Percentiles rank a stretch among this genome's conserved stretches.
phyloP scores from a whole-genome alignment of 2,329 filamentous ascomycete genomes.

The Ceratocystis cubensis region DNA sequence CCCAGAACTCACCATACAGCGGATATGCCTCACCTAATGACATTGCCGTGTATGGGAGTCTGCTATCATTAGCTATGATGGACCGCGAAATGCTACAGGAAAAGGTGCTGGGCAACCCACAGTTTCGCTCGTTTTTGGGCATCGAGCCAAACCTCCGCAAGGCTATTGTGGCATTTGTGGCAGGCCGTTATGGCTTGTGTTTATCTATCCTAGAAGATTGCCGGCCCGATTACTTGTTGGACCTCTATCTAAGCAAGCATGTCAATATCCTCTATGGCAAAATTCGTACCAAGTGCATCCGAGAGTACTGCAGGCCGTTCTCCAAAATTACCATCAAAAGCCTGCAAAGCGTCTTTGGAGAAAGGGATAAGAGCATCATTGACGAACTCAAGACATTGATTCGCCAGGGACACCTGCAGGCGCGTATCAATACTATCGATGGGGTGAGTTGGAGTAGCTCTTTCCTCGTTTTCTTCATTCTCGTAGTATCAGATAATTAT shows the following conservation, averaged over 20 bases:
- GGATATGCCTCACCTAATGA: conserved; percentile 73
- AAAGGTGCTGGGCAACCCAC: conserved; percentile 63
- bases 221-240: conserved; percentile 75
- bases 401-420: conserved; percentile 54
- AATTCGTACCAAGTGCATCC: conserved; percentile 82
- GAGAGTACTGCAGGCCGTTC: conserved; percentile 85
- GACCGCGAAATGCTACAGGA: conserved; percentile 60
- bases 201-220: conserved; percentile 71
- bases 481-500: neutral
- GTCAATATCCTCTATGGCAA: conserved; percentile 55
- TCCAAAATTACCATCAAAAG: conserved; percentile 71
- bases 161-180: conserved; percentile 78
- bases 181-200: conserved; percentile 77
- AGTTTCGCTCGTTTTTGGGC: conserved; percentile 80
- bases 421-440: conserved; percentile 74
- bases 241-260: conserved; percentile 70
- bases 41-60: conserved; percentile 78
- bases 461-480: no score
- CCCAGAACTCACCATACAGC: conserved; percentile 45
- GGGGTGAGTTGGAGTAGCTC: conserved; percentile 35
- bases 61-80: conserved; percentile 86
- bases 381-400: conserved; percentile 72
- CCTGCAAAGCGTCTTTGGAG: conserved; percentile 64
- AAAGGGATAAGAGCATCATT: conserved; percentile 50
- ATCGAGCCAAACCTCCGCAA: conserved; percentile 88